phyloP scores from a whole-genome alignment of 129 eudicot species.

The Cynara cardunculus region DNA sequence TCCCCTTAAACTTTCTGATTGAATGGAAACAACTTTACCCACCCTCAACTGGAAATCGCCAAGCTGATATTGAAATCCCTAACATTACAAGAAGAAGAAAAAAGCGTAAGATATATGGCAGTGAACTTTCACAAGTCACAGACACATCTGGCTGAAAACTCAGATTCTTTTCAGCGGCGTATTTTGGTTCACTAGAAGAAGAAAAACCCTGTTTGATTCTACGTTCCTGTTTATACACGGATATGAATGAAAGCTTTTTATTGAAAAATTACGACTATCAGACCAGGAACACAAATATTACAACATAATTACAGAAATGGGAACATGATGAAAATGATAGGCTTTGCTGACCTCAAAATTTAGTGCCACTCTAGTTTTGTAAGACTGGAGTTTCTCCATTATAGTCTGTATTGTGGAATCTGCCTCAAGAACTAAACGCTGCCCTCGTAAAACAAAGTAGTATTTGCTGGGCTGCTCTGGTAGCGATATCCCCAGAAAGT shows the following conservation, averaged over 20 bases:
- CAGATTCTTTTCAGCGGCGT: not conserved
- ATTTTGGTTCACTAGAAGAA: not conserved
- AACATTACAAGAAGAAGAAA: not conserved
- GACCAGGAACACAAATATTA: not conserved
- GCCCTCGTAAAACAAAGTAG: conserved; percentile 73
- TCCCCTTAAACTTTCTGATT: conserved; percentile 85
- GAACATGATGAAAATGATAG: not conserved
- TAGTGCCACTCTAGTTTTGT: conserved; percentile 74
- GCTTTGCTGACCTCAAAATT: conserved; percentile 67
- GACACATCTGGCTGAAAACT: not conserved
- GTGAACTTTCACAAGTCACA: not conserved
- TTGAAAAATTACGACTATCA: not conserved
- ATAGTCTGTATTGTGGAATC: conserved; percentile 75
- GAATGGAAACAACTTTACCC: conserved; percentile 74
- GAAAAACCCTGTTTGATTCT: not conserved
- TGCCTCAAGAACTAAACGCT: conserved; percentile 73
- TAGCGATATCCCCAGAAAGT: conserved; percentile 75
- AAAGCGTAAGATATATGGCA: not conserved
- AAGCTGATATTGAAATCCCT: conserved; percentile 89
- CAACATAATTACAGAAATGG: not conserved
- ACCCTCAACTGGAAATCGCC: conserved; percentile 96
- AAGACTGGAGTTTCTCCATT: conserved; percentile 92
- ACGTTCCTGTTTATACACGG: not conserved
- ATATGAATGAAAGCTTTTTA: not conserved
- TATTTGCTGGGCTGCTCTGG: conserved; percentile 84